Evolutionary conservation across 2,329 filamentous ascomycete species (phyloP), one percentile per base, ranked within the genome.

Genomic region (Trichoderma atrobrunneum): DNA sequence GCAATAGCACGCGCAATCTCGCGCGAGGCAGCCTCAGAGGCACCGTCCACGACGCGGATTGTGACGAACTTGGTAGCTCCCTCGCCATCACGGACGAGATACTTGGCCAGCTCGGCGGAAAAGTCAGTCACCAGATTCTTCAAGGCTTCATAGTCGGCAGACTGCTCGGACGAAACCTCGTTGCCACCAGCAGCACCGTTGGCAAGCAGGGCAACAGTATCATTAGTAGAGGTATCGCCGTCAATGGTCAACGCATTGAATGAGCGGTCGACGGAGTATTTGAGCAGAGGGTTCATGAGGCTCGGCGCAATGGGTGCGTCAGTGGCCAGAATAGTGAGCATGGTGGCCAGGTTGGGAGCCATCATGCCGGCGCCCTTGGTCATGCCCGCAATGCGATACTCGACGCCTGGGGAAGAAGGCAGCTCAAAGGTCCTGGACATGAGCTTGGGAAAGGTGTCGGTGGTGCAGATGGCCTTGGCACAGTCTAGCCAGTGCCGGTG

Each of bases 301-400:
- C 82, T 79, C 4, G 92, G 86, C 0, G 90, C 87, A 78, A 98
- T 89, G 34, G 94, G 92, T 1, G 92, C 95, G 77, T 99, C 96
- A 16, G 96, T 99, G 78, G 93, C 94, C 78, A 98, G 88, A 73
- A 98, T 92, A 69, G 93, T 94, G 43, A 99, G 90, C 39, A 98
- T 88, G 1, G 96, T 99, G 34, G 94, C 96, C 95, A 99, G 97
- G 85, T 99, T 98, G 62, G 96, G 96, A 80, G 98, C 95, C 81
- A 99, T 97, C 96, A 99, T 99, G 79, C 96, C 96, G 6, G 96
- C 96, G 72, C 96, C 96, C 85, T 99, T 99, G 78, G 95, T 97
- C 90, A 97, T 97, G 77, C 96, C 96, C 14, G 93, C 94, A 64
- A 99, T 92, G 77, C 89, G 88, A 84, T 97, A 99, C 80, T 92